phyloP scores from a whole-genome alignment of 805 yeast species.

The Spathaspora passalidarum region DNA sequence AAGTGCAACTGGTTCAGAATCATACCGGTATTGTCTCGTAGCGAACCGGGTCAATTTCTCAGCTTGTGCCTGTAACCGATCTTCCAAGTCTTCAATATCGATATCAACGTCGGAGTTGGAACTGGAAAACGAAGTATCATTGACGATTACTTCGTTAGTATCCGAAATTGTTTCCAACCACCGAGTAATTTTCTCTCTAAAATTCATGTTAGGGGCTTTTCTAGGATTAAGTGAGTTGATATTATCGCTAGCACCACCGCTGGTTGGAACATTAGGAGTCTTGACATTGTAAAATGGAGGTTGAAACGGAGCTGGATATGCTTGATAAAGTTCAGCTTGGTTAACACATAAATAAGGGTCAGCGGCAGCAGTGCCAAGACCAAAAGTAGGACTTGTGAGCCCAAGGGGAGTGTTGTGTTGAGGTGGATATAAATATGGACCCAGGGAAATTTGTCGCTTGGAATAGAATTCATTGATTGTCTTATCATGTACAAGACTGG shows the following conservation, averaged over 20 bases:
- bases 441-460: not conserved
- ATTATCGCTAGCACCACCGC: too few species aligned
- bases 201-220: slow-evolving; percentile 59
- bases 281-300: not conserved
- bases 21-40: slow-evolving; percentile 35
- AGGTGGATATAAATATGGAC: not conserved
- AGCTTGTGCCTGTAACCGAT: slow-evolving; percentile 51
- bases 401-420: too few species aligned
- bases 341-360: not conserved
- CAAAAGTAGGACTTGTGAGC: not conserved
- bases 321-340: not conserved
- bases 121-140: slow-evolving; percentile 33
- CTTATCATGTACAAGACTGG: not conserved
- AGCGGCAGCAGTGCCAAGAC: not conserved
- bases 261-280: not conserved
- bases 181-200: slow-evolving; percentile 57
- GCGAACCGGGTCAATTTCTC: slow-evolving; percentile 47
- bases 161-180: slow-evolving; percentile 64
- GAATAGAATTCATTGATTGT: not conserved
- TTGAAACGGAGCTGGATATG: not conserved
- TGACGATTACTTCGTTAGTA: slow-evolving; percentile 18
- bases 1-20: slow-evolving; percentile 18
- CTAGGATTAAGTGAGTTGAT: slow-evolving; percentile 46
- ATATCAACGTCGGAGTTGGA: slow-evolving; percentile 15
- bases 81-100: slow-evolving; percentile 21